Evolutionary conservation across 495 filamentous ascomycete genomes (phyloP).

Genomic region (Lepidopterella palustris): DNA sequence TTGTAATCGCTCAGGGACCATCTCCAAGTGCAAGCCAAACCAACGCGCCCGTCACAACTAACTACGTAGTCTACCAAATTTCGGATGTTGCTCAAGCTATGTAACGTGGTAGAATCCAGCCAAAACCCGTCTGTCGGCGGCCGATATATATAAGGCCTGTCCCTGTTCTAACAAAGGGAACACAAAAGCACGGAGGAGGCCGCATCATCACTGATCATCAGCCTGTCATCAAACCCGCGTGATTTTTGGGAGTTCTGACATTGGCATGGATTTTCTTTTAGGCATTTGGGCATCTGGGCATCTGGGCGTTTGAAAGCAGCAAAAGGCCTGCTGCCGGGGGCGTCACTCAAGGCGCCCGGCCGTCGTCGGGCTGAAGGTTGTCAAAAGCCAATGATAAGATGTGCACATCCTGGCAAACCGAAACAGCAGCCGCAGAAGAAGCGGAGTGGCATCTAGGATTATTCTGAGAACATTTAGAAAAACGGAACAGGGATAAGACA

Average conservation of each 20-base stretch:
- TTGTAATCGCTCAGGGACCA: not conserved
- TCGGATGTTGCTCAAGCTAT: not conserved
- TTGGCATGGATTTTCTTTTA: not conserved
- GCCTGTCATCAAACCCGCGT: not conserved
- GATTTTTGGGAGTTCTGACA: not conserved
- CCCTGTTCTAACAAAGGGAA: not conserved
- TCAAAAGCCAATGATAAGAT: not conserved
- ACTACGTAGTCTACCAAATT: not conserved
- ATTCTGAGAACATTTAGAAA: not conserved
- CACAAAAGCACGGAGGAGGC: not conserved
- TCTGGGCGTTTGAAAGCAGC: not conserved
- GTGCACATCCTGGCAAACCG: slow-evolving; percentile 9
- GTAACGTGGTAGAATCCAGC: not conserved
- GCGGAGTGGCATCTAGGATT: not conserved
- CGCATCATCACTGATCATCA: not conserved
- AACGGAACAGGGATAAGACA: not conserved
- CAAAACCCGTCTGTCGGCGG: not conserved
- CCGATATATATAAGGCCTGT: not conserved
- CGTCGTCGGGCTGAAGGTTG: not conserved
- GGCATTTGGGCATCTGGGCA: too few relatives aligned
- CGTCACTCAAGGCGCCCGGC: not conserved
- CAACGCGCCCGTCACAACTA: not conserved
- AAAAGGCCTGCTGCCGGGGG: not conserved
- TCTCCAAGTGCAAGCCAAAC: not conserved
- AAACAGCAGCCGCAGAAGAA: slow-evolving; percentile 16